Percentiles rank a stretch among this genome's conserved stretches.
These are phyloP conservation scores for Populus hybrid DNA, from an alignment of 441 rosid genomes.

Conservation along the genomic window DNA sequence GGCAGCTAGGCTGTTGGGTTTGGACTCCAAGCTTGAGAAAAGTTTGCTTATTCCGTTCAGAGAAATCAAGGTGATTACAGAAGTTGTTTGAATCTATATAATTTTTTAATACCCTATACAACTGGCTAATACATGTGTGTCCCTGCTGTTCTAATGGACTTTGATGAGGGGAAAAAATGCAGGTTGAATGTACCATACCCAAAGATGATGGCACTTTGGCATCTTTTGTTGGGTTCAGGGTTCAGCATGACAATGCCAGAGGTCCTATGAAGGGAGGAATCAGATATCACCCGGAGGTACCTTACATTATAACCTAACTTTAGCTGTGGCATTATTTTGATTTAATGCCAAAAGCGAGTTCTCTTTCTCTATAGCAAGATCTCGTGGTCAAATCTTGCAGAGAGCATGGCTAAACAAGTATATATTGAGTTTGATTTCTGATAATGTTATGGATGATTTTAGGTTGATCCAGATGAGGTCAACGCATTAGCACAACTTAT, in stretches of 20 bases:
- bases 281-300: slow-evolving; percentile 89
- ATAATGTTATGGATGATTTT: slow-evolving; percentile 1
- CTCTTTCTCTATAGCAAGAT: not conserved
- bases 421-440: not conserved
- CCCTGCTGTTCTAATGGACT: slow-evolving; percentile 8
- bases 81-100: not conserved
- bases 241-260: slow-evolving; percentile 84
- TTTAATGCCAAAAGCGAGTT: not conserved
- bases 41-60: slow-evolving; percentile 84
- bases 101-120: not conserved
- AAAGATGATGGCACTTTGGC: slow-evolving; percentile 77
- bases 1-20: slow-evolving; percentile 72
- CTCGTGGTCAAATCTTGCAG: no score
- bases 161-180: not conserved
- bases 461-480: slow-evolving; percentile 99
- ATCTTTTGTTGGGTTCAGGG: slow-evolving; percentile 78
- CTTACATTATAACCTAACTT: not conserved
- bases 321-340: not conserved
- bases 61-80: slow-evolving; percentile 68
- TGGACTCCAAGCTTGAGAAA: slow-evolving; percentile 84
- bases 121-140: not conserved
- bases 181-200: slow-evolving; percentile 90
- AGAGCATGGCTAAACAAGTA: not conserved
- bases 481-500: slow-evolving; percentile 97
- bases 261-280: slow-evolving; percentile 96